phyloP scores from a whole-genome alignment of 2,329 filamentous ascomycete genomes.

The Purpureocillium lavendulum region DNA sequence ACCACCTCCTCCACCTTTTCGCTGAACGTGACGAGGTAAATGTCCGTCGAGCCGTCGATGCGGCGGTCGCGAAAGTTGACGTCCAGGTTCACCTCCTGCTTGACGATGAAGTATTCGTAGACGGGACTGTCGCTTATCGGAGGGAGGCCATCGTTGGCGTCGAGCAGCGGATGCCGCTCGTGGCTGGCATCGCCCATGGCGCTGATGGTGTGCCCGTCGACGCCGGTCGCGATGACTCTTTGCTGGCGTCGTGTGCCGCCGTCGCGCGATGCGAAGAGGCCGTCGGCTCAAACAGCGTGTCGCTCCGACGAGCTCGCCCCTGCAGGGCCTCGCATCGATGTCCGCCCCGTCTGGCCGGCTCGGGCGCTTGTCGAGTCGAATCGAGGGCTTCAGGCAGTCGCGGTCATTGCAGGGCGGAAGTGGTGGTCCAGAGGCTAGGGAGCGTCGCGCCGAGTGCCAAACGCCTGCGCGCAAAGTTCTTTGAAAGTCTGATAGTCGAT shows the following conservation, averaged over 20 bases:
- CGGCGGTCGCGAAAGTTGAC: constrained; percentile 72
- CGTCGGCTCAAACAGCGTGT: not conserved
- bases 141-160: constrained; percentile 21
- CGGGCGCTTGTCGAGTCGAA: not conserved
- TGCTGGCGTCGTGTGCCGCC: too few species aligned
- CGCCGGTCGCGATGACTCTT: too few species aligned
- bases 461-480: too few species aligned
- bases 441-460: too few species aligned
- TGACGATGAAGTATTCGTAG: constrained; percentile 50
- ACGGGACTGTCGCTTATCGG: constrained; percentile 26
- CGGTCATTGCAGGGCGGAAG: not conserved
- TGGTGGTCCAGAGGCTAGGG: too few species aligned
- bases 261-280: too few species aligned
- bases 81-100: constrained; percentile 84
- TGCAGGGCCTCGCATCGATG: not conserved
- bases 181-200: constrained; percentile 4
- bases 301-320: not conserved
- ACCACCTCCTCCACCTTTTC: constrained; percentile 49
- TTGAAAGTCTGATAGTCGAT: not conserved
- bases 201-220: not conserved
- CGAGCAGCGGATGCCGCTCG: constrained; percentile 18
- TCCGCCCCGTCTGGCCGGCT: not conserved
- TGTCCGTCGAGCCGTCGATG: constrained; percentile 71
- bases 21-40: constrained; percentile 62
- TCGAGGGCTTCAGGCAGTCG: not conserved